phyloP scores from a whole-genome alignment of 352 stramenopile species.

The Phytophthora quininea region DNA sequence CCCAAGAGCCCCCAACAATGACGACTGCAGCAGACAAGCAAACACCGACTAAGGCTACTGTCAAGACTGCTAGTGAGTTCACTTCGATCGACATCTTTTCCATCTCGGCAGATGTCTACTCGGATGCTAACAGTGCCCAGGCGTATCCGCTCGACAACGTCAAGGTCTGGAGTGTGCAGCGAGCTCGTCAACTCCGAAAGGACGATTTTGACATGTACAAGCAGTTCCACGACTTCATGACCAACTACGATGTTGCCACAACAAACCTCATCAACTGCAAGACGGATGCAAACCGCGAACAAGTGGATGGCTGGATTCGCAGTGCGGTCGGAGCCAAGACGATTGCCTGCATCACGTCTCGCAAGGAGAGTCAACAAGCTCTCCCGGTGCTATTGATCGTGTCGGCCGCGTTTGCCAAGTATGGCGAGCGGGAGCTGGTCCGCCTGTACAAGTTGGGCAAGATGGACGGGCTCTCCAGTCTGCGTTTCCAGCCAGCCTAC shows the following conservation, averaged over 20 bases:
- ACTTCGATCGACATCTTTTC: not conserved
- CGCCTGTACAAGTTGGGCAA: not conserved
- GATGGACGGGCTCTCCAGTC: not conserved
- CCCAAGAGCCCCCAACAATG: too few species aligned
- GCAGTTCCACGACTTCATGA: conserved; percentile 6
- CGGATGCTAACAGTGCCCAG: not conserved
- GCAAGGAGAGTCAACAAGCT: not conserved
- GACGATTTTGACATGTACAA: not conserved
- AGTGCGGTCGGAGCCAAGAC: not conserved
- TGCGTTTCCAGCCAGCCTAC: not conserved
- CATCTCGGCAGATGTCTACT: not conserved
- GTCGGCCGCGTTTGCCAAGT: not conserved
- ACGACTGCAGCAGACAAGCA: too few species aligned
- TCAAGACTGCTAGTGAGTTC: not conserved
- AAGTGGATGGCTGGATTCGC: not conserved
- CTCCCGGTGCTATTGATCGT: not conserved
- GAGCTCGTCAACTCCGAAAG: not conserved
- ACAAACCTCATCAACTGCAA: not conserved
- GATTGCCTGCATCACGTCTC: not conserved
- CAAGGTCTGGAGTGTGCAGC: not conserved
- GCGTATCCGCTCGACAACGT: not conserved
- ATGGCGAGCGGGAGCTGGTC: not conserved
- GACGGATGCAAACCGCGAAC: not conserved
- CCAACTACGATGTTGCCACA: not conserved
- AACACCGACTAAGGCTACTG: too few species aligned